Evolutionary conservation across 164 flowering plant genomes (phyloP), one percentile per base, ranked within the genome.

Genomic region (Malania oleifera): DNA sequence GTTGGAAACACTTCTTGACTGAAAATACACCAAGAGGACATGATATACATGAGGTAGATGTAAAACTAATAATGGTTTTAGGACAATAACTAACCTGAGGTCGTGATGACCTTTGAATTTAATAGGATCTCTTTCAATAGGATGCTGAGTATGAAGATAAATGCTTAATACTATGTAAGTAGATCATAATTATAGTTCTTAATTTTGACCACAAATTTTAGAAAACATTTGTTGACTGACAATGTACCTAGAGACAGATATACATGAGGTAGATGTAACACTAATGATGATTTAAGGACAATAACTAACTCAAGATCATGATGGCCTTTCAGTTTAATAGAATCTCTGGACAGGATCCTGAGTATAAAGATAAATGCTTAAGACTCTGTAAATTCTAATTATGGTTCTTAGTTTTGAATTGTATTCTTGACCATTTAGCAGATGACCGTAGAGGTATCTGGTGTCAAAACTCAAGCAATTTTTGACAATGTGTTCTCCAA

Each of bases 401-500:
- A 26, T 3, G 7, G 12, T 34, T 35, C n/a, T 23, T 29, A 51
- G 7, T 62, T 58, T 55, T 54, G 15, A 62, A 20, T 31, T 35
- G 11, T 37, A 14, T 39, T 20, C 3, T 9, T 35, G 8, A 14
- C 26, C 26, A 14, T 53, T 20, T 0, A 48, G 19, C 70, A 87
- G 95, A 64, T 84, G 34, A 73, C 64, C 6, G 65, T 82, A 17
- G 73, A 76, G 64, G 83, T 88, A 22, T 72, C 81, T 54, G 89
- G 89, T 28, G 73, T 67, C 39, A 85, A 72, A 75, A 83, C 91
- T 41, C 79, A 65, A 71, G 70, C 66, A 47, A 73, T 76, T 57
- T 88, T 82, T 69, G 78, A 85, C 27, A 43, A 63, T 58, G 84
- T 85, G 47, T 88, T 88, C 72, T 76, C 84, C 64, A 79, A 82